Conservation (phyloP, 768 basidiomycete species). For the Dentipellis sp. region DNA sequence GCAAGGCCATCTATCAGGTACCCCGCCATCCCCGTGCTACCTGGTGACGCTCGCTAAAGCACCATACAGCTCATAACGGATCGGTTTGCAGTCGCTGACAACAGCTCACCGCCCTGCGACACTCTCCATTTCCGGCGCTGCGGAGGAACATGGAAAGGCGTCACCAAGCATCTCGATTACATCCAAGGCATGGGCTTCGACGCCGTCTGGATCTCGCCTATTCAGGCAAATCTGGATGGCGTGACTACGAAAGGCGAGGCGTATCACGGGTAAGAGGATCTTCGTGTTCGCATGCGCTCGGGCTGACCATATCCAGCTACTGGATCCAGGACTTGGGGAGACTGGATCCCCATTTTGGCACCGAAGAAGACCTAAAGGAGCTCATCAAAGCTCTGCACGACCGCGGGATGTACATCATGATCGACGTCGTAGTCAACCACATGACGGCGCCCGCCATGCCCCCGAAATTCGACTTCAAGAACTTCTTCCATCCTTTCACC, state of each 20-base stretch:
- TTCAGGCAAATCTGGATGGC: slow-evolving; percentile 37
- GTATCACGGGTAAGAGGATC: slow-evolving; percentile 39
- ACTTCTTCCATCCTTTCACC: slow-evolving; percentile 23
- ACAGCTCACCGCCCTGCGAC: slow-evolving; percentile 32
- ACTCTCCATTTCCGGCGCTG: slow-evolving; percentile 40
- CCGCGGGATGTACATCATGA: slow-evolving; percentile 50
- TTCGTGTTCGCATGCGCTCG: not conserved
- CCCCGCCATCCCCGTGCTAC: not conserved
- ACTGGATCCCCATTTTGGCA: slow-evolving; percentile 47
- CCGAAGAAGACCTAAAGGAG: slow-evolving; percentile 38
- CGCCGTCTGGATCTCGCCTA: slow-evolving; percentile 49
- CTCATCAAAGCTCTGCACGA: slow-evolving; percentile 38
- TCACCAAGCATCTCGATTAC: slow-evolving; percentile 48
- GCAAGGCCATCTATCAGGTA: slow-evolving; percentile 1
- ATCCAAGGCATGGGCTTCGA: slow-evolving; percentile 57
- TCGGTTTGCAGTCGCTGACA: slow-evolving; percentile 44
- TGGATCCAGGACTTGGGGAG: slow-evolving; percentile 39
- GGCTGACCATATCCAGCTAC: slow-evolving; percentile 24
- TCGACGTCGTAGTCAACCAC: slow-evolving; percentile 60
- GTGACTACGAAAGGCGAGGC: slow-evolving; percentile 44
- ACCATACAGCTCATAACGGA: slow-evolving; percentile 28
- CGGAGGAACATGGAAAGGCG: slow-evolving; percentile 47
- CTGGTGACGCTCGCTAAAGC: not conserved
- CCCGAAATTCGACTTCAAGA: slow-evolving; percentile 9
- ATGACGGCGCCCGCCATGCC: slow-evolving; percentile 29